Percentiles rank a stretch among this genome's conserved stretches.
Evolutionary conservation across 2,329 filamentous ascomycete genomes (phyloP).

Genomic region (Venturia carpophila): DNA sequence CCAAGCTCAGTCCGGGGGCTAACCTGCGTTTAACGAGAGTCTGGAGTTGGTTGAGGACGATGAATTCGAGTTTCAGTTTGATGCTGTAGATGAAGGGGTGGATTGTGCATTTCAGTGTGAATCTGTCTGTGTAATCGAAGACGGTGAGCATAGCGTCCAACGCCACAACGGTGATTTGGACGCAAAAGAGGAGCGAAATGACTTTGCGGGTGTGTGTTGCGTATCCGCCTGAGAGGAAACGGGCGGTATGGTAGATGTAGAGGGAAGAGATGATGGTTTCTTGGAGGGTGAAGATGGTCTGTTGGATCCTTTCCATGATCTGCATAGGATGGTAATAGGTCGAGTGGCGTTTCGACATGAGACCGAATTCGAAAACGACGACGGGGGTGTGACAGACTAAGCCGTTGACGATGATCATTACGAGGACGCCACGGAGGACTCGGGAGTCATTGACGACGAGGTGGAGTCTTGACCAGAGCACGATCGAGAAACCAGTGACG

Average conservation of each 20-base stretch:
- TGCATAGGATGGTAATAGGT: slow-evolving; percentile 5
- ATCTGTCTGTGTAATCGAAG: slow-evolving; percentile 12
- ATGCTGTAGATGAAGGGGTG: slow-evolving; percentile 18
- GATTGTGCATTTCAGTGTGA: slow-evolving; percentile 16
- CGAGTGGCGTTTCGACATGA: not conserved
- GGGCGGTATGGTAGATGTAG: slow-evolving; percentile 15
- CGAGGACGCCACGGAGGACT: slow-evolving; percentile 10
- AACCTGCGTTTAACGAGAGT: slow-evolving; percentile 13
- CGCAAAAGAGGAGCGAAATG: slow-evolving; percentile 7
- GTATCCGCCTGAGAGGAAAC: slow-evolving; percentile 12
- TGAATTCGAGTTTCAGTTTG: slow-evolving; percentile 18
- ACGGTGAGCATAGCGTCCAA: slow-evolving; percentile 15
- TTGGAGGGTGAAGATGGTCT: slow-evolving; percentile 16
- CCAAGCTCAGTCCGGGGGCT: not conserved
- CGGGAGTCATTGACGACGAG: slow-evolving; percentile 9
- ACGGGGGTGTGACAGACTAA: slow-evolving; percentile 15
- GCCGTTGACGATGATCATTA: slow-evolving; percentile 13
- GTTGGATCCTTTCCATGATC: slow-evolving; percentile 15
- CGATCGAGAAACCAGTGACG: slow-evolving; percentile 14
- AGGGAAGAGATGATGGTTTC: slow-evolving; percentile 15
- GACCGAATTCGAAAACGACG: slow-evolving; percentile 17
- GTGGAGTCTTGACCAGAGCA: slow-evolving; percentile 18
- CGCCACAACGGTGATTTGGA: slow-evolving; percentile 14
- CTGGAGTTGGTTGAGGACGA: slow-evolving; percentile 18
- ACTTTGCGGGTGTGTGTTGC: slow-evolving; percentile 12